phyloP scores from a whole-genome alignment of 2,329 filamentous ascomycete genomes.

The Aspergillus sp. region DNA sequence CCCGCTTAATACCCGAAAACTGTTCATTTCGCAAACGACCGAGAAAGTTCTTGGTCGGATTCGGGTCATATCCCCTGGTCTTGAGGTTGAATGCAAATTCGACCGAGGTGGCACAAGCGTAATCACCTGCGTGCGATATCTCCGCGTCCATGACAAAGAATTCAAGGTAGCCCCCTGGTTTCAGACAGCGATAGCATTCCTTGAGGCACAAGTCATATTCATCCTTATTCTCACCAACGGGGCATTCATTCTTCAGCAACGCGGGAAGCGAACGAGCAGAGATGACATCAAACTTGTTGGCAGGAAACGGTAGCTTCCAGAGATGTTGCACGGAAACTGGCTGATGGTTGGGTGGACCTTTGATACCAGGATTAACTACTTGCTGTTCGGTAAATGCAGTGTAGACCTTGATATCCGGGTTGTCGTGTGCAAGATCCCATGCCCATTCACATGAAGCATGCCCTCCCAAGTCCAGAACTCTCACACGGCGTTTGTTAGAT shows the following conservation, averaged over 20 bases:
- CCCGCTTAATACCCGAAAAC: conserved; percentile 75
- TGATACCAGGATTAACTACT: conserved; percentile 67
- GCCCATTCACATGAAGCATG: conserved; percentile 88
- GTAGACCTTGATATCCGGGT: conserved; percentile 79
- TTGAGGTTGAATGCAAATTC: conserved; percentile 90
- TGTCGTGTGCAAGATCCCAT: conserved; percentile 85
- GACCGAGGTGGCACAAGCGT: conserved; percentile 75
- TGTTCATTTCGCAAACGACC: conserved; percentile 67
- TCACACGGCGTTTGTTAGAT: conserved; percentile 38
- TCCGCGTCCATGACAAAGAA: conserved; percentile 88
- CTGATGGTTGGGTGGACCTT: conserved; percentile 81
- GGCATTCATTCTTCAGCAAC: conserved; percentile 65
- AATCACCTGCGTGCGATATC: conserved; percentile 76
- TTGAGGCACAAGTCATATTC: conserved; percentile 82
- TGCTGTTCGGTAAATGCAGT: conserved; percentile 78
- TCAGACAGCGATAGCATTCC: conserved; percentile 87
- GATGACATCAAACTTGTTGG: conserved; percentile 84
- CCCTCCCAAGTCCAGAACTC: conserved; percentile 82
- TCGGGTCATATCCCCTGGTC: conserved; percentile 83
- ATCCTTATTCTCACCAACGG: conserved; percentile 64
- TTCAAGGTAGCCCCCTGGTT: conserved; percentile 88
- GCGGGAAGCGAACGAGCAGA: conserved; percentile 83
- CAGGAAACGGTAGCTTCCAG: conserved; percentile 77
- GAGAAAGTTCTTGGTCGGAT: conserved; percentile 76
- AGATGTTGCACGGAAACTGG: conserved; percentile 73